Evolutionary conservation across 208 protist species (phyloP).

Genomic region (Crithidia brevicula): DNA sequence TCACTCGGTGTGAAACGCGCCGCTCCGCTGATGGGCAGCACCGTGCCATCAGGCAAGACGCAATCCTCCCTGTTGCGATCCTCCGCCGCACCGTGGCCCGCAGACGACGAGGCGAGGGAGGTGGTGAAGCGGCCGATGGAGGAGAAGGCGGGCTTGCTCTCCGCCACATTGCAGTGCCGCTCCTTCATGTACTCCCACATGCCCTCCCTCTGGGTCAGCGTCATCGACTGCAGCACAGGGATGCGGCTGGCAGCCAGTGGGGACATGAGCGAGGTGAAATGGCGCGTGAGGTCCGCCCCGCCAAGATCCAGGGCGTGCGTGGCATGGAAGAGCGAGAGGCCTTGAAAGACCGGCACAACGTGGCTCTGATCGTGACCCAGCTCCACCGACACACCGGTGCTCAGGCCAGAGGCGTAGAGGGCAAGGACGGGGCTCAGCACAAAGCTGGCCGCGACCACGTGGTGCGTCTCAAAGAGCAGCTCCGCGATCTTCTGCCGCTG

Average conservation of each 20-base stretch:
- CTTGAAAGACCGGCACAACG: conserved; percentile 98
- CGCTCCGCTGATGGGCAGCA: conserved; percentile 55
- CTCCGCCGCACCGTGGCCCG: conserved; percentile 19
- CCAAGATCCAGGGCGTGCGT: conserved; percentile 82
- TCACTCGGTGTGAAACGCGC: conserved; percentile 72
- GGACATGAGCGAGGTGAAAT: conserved; percentile 39
- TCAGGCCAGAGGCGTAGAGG: conserved; percentile 85
- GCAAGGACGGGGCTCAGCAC: conserved; percentile 82
- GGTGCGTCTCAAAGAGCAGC: conserved; percentile 89
- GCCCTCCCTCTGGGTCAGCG: conserved; percentile 48
- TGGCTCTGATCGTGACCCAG: conserved; percentile 97
- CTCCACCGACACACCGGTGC: conserved; percentile 94
- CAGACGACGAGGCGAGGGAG: neutral
- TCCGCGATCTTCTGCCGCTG: conserved; percentile 90
- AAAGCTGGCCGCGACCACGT: conserved; percentile 67
- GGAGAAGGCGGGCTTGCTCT: conserved; percentile 32
- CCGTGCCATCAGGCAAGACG: conserved; percentile 80
- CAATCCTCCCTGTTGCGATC: conserved; percentile 49
- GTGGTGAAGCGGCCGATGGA: neutral
- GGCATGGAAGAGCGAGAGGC: conserved; percentile 94
- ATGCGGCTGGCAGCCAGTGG: conserved; percentile 20
- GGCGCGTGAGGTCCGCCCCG: conserved; percentile 72
- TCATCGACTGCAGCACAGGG: conserved; percentile 39
- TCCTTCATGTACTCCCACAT: conserved; percentile 92
- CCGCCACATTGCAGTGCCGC: conserved; percentile 56